Evolutionary conservation across 306 rosid genomes (phyloP), one percentile per base, ranked within the genome.

Genomic region (Gastrolobium villosum): DNA sequence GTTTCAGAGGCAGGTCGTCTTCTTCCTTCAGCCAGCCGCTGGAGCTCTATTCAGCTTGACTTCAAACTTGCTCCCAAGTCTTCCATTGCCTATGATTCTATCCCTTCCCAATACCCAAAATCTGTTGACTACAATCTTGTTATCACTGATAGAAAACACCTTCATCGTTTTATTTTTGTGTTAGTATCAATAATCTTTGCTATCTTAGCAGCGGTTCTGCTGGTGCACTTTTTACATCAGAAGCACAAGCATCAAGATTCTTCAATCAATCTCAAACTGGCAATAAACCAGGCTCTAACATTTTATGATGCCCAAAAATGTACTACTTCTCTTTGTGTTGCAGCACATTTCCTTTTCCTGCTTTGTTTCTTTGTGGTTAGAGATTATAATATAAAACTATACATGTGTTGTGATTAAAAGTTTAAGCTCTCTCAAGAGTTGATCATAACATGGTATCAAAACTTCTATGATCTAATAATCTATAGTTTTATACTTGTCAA

Each of bases 281-380:
- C 94, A 40, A 69, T 94, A 43, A 88, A 87, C 69, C 96, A 84
- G 57, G 93, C 96, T 82, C 93, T 91, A 11, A 85, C 87, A 9
- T 90, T 94, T 74, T 92, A 86, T 62, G 93, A 94, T 65, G 93
- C 93, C n/a, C 94, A 90, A 72, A 94, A 90, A 74, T 94, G 98
- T 90, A 86, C 72, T 61, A 4, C 9, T 41, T 65, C 67, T 74
- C 43, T 45, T 11, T 74, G 13, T 63, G 45, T 35, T 28, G 30
- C 52, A 13, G 30, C 52, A 13, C 31, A 50, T 13, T 41, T 70
- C 13, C 8, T 70, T 7, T 36, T 50, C 11, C 2, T 60, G 20
- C n/a, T 41, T 40, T 8, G n/a, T 32, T 74, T 59, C 13, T 61
- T 20, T 5, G 10, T 20, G 26, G 26, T 20, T 20, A 20, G 26